Percentiles rank a stretch among this genome's conserved stretches.
phyloP scores from a whole-genome alignment of 257 asterid species.

The Solanum acaule region DNA sequence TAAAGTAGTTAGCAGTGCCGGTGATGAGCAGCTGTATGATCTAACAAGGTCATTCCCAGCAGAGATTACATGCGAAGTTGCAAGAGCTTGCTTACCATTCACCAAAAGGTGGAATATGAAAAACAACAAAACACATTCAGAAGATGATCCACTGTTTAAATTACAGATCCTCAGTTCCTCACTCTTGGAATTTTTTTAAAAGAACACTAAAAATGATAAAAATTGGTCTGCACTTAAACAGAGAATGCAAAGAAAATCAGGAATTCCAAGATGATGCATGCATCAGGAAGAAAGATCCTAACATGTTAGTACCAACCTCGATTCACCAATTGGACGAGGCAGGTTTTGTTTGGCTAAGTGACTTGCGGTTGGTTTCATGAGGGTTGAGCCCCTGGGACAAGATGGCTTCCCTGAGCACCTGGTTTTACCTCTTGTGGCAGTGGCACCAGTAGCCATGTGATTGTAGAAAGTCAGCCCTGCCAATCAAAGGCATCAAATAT shows the following conservation, averaged over 20 bases:
- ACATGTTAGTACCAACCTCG: constrained; percentile 37
- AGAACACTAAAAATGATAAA: not conserved
- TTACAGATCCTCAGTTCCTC: not conserved
- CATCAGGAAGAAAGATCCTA: not conserved
- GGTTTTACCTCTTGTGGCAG: constrained; percentile 30
- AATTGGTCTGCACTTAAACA: not conserved
- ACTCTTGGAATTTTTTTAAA: not conserved
- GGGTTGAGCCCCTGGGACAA: constrained; percentile 66
- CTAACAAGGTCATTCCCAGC: not conserved
- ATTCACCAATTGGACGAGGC: constrained; percentile 32
- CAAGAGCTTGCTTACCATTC: too few relatives aligned
- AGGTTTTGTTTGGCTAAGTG: constrained; percentile 87
- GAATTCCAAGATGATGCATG: not conserved
- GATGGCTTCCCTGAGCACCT: constrained; percentile 39
- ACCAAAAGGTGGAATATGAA: not conserved
- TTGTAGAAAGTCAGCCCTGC: constrained; percentile 54
- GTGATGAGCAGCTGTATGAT: not conserved
- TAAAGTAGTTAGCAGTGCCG: not conserved
- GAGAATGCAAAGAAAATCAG: not conserved
- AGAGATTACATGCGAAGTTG: too few relatives aligned
- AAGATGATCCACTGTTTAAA: not conserved
- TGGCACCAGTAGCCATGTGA: constrained; percentile 27
- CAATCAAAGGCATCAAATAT: constrained; percentile 3
- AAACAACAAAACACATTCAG: not conserved
- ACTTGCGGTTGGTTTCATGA: constrained; percentile 95